Evolutionary conservation across 2,329 filamentous ascomycete species (phyloP).

Genomic region (Neophaeococcomyces mojaviensis): DNA sequence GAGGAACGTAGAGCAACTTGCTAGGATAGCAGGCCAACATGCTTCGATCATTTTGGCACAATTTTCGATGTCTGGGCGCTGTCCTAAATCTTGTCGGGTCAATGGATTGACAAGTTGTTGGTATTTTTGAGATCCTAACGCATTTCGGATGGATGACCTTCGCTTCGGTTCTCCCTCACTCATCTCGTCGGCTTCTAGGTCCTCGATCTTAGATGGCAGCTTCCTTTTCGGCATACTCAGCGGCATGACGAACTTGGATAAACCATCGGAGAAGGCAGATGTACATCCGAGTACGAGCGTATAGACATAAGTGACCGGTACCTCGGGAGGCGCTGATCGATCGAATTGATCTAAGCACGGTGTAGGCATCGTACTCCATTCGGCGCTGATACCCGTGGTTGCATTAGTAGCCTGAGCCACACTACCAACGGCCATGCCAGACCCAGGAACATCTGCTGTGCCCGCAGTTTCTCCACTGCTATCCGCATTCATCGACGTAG

Average conservation of each 20-base stretch:
- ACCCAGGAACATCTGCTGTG: conserved; percentile 79
- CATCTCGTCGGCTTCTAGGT: conserved; percentile 21
- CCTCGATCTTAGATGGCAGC: conserved; percentile 17
- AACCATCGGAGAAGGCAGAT: conserved; percentile 78
- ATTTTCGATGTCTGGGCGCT: conserved; percentile 62
- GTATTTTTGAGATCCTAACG: conserved; percentile 59
- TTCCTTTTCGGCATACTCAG: conserved; percentile 68
- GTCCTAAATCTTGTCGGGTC: conserved; percentile 62
- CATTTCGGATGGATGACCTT: neutral
- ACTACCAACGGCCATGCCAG: conserved; percentile 71
- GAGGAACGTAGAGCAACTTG: conserved; percentile 90
- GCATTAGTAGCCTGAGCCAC: conserved; percentile 60
- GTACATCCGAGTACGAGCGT: conserved; percentile 82
- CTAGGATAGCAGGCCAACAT: conserved; percentile 92
- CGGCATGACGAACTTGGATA: conserved; percentile 88
- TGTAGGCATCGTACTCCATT: conserved; percentile 83
- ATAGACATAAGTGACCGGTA: conserved; percentile 92
- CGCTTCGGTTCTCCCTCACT: conserved; percentile 11
- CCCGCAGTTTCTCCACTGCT: conserved; percentile 50
- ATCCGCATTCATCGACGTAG: conserved; percentile 52
- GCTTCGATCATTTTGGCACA: conserved; percentile 78
- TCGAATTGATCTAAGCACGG: conserved; percentile 92
- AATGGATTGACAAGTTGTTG: conserved; percentile 80
- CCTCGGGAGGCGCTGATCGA: conserved; percentile 71
- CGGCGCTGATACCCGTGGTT: conserved; percentile 69